Percentiles rank a stretch among this genome's conserved stretches.
Evolutionary conservation across 2,329 filamentous ascomycete species (phyloP).

Genomic region (Cercospora janseana): DNA sequence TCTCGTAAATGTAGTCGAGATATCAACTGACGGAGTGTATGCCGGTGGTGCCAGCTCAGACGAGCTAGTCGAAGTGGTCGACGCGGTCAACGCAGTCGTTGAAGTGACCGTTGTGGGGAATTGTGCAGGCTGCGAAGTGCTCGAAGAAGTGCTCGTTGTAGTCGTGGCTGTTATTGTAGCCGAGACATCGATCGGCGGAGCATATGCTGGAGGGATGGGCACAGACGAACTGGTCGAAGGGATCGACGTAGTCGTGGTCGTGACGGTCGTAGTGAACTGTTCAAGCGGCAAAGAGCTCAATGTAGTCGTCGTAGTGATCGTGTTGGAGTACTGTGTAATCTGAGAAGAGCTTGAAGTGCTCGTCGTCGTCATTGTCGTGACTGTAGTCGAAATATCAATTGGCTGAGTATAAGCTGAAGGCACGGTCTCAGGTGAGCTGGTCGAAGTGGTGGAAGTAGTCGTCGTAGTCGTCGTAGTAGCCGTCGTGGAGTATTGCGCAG

Average conservation of each 20-base stretch:
- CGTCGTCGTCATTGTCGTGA: too few species aligned
- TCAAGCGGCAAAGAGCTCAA: too few species aligned
- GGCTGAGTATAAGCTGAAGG: not conserved
- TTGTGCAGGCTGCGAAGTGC: not conserved
- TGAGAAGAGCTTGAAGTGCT: too few species aligned
- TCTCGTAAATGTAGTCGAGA: not conserved
- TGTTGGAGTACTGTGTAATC: too few species aligned
- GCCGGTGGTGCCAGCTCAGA: not conserved
- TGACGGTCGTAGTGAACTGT: too few species aligned
- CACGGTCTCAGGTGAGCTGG: not conserved
- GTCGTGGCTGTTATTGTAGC: not conserved
- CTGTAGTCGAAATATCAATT: too few species aligned
- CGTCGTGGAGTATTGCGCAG: too few species aligned
- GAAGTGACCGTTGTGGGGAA: not conserved
- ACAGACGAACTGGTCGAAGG: not conserved
- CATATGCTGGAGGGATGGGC: not conserved
- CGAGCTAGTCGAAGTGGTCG: not conserved
- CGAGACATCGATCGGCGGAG: not conserved
- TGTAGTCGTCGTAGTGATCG: not conserved
- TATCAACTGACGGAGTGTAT: not conserved
- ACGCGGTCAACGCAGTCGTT: not conserved
- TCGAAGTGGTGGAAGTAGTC: not conserved
- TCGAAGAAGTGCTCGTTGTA: not conserved
- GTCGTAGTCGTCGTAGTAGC: not conserved
- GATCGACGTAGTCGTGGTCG: not conserved